Percentiles rank a stretch among this genome's conserved stretches.
phyloP scores from a whole-genome alignment of 2,329 filamentous ascomycete species.

The Seiridium unicorne region DNA sequence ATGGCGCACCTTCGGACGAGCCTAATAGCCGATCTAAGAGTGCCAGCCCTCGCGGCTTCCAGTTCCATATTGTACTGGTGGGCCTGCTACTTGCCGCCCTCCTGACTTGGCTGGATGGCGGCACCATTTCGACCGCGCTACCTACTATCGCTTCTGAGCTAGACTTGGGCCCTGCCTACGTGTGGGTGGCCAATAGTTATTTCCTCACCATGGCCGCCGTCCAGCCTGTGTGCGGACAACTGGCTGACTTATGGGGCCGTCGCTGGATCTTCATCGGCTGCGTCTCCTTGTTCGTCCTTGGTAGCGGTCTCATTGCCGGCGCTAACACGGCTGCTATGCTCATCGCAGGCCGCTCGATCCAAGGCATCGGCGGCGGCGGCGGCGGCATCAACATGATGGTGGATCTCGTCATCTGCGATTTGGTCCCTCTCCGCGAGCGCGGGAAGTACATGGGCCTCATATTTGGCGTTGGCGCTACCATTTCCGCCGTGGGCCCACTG shows the following conservation, averaged over 20 bases:
- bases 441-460: background rate
- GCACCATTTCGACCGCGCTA: background rate
- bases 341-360: background rate
- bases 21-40: no score
- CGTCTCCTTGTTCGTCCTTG: background rate
- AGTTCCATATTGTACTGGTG: no score
- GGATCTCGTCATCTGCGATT: background rate
- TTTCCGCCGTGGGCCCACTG: background rate
- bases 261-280: background rate
- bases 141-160: background rate
- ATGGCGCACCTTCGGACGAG: no score
- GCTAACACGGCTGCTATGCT: background rate
- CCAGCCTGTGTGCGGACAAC: background rate
- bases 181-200: background rate
- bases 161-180: background rate
- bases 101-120: no score
- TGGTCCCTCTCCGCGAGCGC: background rate
- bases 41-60: no score
- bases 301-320: background rate
- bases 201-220: background rate
- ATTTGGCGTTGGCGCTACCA: background rate
- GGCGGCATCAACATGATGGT: background rate
- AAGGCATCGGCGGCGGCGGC: background rate
- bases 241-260: background rate
- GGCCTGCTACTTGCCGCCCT: no score